Evolutionary conservation across 1,284 basidiomycete genomes (phyloP), one percentile per base, ranked within the genome.

Genomic region (Grifola frondosa): DNA sequence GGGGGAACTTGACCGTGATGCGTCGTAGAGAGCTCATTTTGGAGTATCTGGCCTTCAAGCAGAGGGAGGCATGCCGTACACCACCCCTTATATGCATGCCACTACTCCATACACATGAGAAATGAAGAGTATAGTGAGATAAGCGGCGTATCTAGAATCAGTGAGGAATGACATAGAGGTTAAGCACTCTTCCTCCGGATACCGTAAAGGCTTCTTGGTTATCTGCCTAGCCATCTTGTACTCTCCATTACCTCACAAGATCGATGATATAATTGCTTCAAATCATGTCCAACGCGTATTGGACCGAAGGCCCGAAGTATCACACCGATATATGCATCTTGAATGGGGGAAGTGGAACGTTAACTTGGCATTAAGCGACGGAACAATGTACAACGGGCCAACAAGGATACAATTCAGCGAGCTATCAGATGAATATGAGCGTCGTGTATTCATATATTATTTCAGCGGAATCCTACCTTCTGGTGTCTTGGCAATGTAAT

Each of bases 401-500:
- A n/a, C n/a, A n/a, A n/a, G n/a, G n/a, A n/a, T n/a, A n/a, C n/a
- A n/a, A n/a, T n/a, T n/a, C n/a, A 65, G 48, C 62, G 58, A 52
- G 57, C 54, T 60, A n/a, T n/a, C n/a, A n/a, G n/a, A n/a, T n/a
- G n/a, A n/a, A n/a, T n/a, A n/a, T n/a, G n/a, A n/a, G n/a, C n/a
- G n/a, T n/a, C n/a, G n/a, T n/a, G n/a, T n/a, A n/a, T n/a, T n/a
- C n/a, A n/a, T n/a, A n/a, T n/a, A n/a, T n/a, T n/a, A n/a, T n/a
- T n/a, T n/a, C n/a, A n/a, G n/a, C n/a, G n/a, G 43, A 40, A 30
- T 58, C 74, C 50, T 49, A 90, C 88, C 93, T 74, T 90, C 92
- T 53, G 93, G 91, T 38, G 91, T 91, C 74, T 96, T 94, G 61
- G 84, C 84, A 68, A 99, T 93, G 70, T 99, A 99, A 70, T 98